A percentile compares a stretch with the other conserved stretches of the same genome.
Conservation (phyloP, 192 early-diverging fungal genomes). For the Linnemannia exigua region DNA sequence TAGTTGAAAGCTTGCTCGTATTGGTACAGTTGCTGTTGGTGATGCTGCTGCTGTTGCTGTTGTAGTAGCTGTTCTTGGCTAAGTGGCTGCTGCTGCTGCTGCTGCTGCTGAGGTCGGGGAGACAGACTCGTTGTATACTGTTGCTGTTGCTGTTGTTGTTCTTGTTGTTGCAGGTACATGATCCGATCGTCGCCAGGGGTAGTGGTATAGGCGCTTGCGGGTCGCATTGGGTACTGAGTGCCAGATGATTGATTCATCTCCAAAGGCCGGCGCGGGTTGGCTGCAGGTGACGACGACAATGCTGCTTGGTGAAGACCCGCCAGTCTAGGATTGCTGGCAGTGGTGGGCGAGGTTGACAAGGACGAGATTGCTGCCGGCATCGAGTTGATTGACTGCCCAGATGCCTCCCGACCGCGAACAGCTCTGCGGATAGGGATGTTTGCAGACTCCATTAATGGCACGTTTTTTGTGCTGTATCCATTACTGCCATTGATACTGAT, state of each 20-base stretch:
- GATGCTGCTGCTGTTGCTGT: not conserved
- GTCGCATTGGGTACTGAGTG: not conserved
- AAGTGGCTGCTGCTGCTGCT: constrained; percentile 5
- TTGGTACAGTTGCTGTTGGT: constrained; percentile 1
- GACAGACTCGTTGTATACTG: not conserved
- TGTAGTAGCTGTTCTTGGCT: not conserved
- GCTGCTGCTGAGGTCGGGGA: constrained; percentile 1
- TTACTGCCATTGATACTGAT: constrained; percentile 6
- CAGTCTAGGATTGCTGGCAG: not conserved
- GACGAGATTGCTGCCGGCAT: constrained; percentile 27
- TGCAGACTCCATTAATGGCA: constrained; percentile 4
- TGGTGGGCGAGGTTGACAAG: not conserved
- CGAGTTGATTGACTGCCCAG: constrained; percentile 20
- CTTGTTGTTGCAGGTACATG: constrained; percentile 6
- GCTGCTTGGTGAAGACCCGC: not conserved
- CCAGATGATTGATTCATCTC: not conserved
- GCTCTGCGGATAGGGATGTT: constrained; percentile 25
- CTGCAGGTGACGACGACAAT: not conserved
- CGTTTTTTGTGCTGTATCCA: not conserved
- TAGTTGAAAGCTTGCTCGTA: constrained; percentile 9
- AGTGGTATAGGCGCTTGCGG: not conserved
- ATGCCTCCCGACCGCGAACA: constrained; percentile 37
- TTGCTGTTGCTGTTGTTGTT: not conserved
- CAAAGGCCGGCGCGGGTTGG: not conserved
- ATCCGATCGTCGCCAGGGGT: not conserved